Conservation (phyloP, 805 yeast species). For the Teunomyces gatunensis region DNA sequence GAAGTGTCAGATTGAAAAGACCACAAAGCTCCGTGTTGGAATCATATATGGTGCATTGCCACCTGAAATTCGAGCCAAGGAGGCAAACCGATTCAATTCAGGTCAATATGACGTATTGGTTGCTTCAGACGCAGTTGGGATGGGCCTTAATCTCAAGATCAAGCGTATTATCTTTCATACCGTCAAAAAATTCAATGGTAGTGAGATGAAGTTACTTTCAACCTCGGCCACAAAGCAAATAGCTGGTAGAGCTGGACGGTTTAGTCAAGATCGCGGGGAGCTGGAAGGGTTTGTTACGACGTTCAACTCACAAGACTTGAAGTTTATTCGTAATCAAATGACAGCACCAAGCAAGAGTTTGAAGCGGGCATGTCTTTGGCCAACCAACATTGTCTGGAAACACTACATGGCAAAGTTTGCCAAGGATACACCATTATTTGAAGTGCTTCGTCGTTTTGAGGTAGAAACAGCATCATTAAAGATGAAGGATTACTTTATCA, state of each 20-base stretch:
- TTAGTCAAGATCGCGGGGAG: conserved; percentile 31
- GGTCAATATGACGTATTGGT: conserved; percentile 80
- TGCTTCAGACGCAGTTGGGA: conserved; percentile 96
- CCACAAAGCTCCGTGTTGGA: conserved; percentile 68
- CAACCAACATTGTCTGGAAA: conserved; percentile 69
- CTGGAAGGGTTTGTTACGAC: conserved; percentile 56
- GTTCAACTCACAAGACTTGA: conserved; percentile 41
- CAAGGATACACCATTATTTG: conserved; percentile 42
- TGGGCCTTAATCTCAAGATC: conserved; percentile 90
- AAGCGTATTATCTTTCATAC: conserved; percentile 75
- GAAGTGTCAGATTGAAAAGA: conserved; percentile 66
- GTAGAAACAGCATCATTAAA: conserved; percentile 26
- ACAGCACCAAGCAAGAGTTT: conserved; percentile 51
- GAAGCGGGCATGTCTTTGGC: conserved; percentile 71
- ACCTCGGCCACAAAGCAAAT: conserved; percentile 81
- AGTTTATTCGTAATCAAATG: conserved; percentile 47
- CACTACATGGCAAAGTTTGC: conserved; percentile 63
- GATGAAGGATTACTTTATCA: conserved; percentile 30
- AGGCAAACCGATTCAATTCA: conserved; percentile 75
- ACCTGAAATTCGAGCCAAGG: conserved; percentile 86
- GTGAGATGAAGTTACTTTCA: conserved; percentile 43
- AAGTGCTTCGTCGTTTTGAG: conserved; percentile 50
- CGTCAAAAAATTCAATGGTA: conserved; percentile 69
- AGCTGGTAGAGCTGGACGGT: conserved; percentile 96
- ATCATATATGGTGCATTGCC: conserved; percentile 95